phyloP scores from a whole-genome alignment of 2,329 filamentous ascomycete genomes.

The Pyrenophora graminea region DNA sequence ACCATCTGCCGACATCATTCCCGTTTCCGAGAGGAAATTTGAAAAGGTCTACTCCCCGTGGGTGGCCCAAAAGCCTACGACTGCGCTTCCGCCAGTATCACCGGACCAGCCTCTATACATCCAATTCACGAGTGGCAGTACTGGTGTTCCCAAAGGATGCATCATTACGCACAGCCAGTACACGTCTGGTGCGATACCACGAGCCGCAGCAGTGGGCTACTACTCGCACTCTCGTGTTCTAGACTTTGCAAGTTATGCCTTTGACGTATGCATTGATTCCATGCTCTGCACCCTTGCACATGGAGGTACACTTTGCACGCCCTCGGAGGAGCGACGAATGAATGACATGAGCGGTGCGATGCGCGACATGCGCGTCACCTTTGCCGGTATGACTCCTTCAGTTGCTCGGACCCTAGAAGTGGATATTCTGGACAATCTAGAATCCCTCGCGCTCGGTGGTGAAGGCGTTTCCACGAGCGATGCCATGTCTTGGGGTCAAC shows the following conservation, averaged over 20 bases:
- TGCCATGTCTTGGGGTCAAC: slow-evolving; percentile 51
- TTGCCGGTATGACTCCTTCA: slow-evolving; percentile 45
- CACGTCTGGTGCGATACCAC: slow-evolving; percentile 42
- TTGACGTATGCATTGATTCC: slow-evolving; percentile 44
- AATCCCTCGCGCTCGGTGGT: slow-evolving; percentile 50
- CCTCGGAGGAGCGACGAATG: slow-evolving; percentile 53
- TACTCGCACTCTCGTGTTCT: slow-evolving; percentile 39
- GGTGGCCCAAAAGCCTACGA: slow-evolving; percentile 33
- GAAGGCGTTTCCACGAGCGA: slow-evolving; percentile 42
- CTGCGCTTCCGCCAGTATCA: slow-evolving; percentile 31
- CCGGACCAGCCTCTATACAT: slow-evolving; percentile 39
- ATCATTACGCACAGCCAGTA: slow-evolving; percentile 43
- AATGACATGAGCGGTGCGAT: slow-evolving; percentile 53
- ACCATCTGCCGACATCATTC: slow-evolving; percentile 38
- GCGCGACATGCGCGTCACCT: slow-evolving; percentile 40
- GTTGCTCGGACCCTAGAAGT: slow-evolving; percentile 44
- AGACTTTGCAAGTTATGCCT: slow-evolving; percentile 46
- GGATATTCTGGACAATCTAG: slow-evolving; percentile 48
- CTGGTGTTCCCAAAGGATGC: slow-evolving; percentile 43
- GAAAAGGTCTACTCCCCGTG: slow-evolving; percentile 34
- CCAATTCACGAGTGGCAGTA: slow-evolving; percentile 45
- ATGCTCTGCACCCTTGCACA: slow-evolving; percentile 43
- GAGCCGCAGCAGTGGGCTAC: slow-evolving; percentile 41
- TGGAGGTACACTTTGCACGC: slow-evolving; percentile 44
- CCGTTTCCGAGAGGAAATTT: slow-evolving; percentile 41